These are phyloP conservation scores for Dictyostelium capitatum DNA, from an alignment of 78 protist species.

Conservation along the genomic window DNA sequence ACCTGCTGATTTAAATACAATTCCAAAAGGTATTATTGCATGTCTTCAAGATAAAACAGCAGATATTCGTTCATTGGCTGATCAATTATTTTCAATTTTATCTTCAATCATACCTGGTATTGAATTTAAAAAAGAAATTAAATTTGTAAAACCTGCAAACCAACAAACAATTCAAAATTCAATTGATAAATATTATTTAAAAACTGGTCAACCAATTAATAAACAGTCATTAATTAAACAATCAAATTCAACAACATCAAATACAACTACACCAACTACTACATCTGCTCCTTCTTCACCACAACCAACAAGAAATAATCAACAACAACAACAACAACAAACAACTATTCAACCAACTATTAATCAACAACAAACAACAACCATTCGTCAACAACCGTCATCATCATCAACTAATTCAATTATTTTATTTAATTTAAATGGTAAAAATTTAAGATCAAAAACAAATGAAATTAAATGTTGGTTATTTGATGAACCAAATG, in stretches of 20 bases:
- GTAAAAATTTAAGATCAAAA: slow-evolving; percentile 43
- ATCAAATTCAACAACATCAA: not conserved
- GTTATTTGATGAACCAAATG: slow-evolving; percentile 18
- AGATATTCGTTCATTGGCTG: slow-evolving; percentile 54
- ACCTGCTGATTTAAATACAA: not conserved
- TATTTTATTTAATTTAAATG: slow-evolving; percentile 26
- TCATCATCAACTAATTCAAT: not conserved
- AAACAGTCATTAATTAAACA: not conserved
- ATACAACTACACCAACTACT: not conserved
- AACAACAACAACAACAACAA: not conserved
- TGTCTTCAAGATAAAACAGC: slow-evolving; percentile 70
- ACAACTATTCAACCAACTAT: not conserved
- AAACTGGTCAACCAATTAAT: slow-evolving; percentile 12
- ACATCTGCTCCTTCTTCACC: slow-evolving; percentile 12
- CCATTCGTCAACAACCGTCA: not conserved
- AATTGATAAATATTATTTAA: slow-evolving; percentile 39
- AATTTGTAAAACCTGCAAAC: slow-evolving; percentile 39
- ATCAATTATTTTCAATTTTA: slow-evolving; percentile 7
- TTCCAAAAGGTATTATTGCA: slow-evolving; percentile 55
- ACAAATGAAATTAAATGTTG: not conserved
- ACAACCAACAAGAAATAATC: not conserved
- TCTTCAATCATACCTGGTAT: not conserved
- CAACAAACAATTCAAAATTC: slow-evolving; percentile 9
- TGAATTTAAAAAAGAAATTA: slow-evolving; percentile 40
- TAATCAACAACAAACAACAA: slow-evolving; percentile 1